Base-by-base conservation (phyloP, 306 rosid genomes). In the Urtica urens region DNA sequence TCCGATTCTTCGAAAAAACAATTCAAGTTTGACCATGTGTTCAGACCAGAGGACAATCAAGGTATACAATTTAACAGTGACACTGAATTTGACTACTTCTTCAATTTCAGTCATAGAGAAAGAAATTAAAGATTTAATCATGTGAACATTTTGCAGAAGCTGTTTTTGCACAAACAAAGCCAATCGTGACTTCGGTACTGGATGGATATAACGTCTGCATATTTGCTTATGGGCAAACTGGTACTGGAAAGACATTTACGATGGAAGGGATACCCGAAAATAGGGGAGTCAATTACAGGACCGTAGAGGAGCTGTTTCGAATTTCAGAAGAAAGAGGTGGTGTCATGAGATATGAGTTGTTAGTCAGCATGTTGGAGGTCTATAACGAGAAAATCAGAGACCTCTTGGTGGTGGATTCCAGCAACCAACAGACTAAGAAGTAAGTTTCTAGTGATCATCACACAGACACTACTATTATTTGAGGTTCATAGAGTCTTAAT, bases 151-250 rank as follows among this genome's bases (percentile, higher is more conserved):
- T 6, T 50, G 68, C 87, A 90, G 95, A 85, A 46, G 68, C 79
- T 38, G 94, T 90, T 55, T 90, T 90, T 23, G 43, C 75, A 16
- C 92, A 79, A 68, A 86, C 99, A 28, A 90, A 71, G 56, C 87
- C 94, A 38, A 66, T 90, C 35, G 81, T 80, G 60, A 77, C 87
- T 56, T 90, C 99, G 11, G 99, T 85, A 39, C 57, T 90, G 85
- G 99, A 90, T 67, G 99, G 99, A 23, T 90, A 64, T 31, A 90
- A 90, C 56, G 94, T 85, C 38, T 85, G 99, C 68, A 85, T 90
- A 44, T 85, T 90, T 79, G 94, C 99, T 29, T 90, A 90, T 2
- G 99, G 99, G n/a, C 99, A 90, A 81, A 90, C 99, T 19, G 99
- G 99, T 49, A 85, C 99, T 6, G 99, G 99, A 19, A 90, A 90